Evolutionary conservation across 2,329 filamentous ascomycete species (phyloP).

Genomic region (Stemphylium beticola): DNA sequence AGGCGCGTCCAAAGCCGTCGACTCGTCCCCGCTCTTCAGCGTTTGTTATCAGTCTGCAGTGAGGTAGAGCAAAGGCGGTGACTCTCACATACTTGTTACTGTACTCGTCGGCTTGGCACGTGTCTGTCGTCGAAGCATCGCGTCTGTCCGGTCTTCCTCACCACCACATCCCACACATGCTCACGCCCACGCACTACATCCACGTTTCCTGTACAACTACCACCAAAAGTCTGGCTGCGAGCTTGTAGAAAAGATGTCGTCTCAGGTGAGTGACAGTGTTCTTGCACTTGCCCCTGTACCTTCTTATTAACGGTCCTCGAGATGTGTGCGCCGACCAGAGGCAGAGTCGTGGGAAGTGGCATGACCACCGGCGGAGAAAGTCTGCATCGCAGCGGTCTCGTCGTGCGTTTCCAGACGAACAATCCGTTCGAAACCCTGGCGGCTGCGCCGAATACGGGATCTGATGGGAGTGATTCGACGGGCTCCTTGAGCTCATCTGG

Average conservation of each 20-base stretch:
- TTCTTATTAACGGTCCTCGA: constrained; percentile 18
- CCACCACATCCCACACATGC: not conserved
- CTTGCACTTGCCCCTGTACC: not conserved
- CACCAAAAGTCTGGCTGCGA: not conserved
- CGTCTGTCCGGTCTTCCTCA: not conserved
- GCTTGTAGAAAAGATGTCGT: not conserved
- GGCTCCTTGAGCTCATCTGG: constrained; percentile 16
- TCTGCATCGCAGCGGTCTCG: not conserved
- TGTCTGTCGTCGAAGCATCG: not conserved
- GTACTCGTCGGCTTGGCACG: constrained; percentile 7
- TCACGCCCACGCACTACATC: not conserved
- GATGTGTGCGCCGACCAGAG: constrained; percentile 4
- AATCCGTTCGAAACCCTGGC: constrained; percentile 11
- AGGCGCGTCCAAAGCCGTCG: constrained; percentile 6
- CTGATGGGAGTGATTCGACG: constrained; percentile 17
- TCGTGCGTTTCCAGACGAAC: constrained; percentile 5
- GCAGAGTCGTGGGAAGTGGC: not conserved
- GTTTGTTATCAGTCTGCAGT: not conserved
- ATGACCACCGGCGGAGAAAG: not conserved
- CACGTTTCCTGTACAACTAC: not conserved
- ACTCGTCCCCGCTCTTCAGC: not conserved
- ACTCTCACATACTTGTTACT: not conserved
- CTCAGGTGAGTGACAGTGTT: constrained; percentile 17
- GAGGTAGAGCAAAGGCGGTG: not conserved
- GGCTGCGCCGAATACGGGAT: constrained; percentile 5